These are phyloP conservation scores for Asclepias syriaca DNA, from an alignment of 257 asterid species.

Conservation along the genomic window DNA sequence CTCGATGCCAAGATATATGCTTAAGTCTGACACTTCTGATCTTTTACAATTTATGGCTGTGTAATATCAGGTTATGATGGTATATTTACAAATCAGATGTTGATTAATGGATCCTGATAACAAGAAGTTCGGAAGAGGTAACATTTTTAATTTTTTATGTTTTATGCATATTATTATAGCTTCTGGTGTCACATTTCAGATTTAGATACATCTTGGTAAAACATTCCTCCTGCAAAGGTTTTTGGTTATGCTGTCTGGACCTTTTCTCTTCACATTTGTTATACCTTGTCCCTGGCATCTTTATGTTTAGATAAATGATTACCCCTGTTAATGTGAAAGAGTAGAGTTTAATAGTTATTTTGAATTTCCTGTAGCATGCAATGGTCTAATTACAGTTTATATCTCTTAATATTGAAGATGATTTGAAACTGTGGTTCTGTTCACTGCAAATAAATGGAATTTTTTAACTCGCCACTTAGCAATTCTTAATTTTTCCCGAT, in stretches of 20 bases:
- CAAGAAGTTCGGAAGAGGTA: slow-evolving; percentile 96
- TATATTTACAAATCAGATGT: slow-evolving; percentile 34
- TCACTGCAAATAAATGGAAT: not conserved
- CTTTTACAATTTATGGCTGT: not conserved
- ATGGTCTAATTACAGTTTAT: not conserved
- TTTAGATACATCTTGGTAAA: not conserved
- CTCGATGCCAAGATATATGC: not conserved
- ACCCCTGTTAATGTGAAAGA: not conserved
- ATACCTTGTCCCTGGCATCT: not conserved
- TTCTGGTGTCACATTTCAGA: not conserved
- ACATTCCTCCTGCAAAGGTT: not conserved
- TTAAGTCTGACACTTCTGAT: not conserved
- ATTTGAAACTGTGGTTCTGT: not conserved
- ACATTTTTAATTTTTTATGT: not conserved
- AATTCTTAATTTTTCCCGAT: not conserved
- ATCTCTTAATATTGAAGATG: not conserved
- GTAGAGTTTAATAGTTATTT: not conserved
- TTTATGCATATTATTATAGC: not conserved
- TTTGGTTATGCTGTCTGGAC: not conserved
- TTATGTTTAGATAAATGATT: not conserved
- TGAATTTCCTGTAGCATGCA: not conserved
- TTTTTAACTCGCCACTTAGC: not conserved
- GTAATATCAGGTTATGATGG: slow-evolving; percentile 42
- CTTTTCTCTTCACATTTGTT: not conserved
- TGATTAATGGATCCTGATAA: slow-evolving; percentile 84